These are phyloP conservation scores for Penicillium palitans DNA, from an alignment of 2,329 filamentous ascomycete species.

Conservation along the genomic window DNA sequence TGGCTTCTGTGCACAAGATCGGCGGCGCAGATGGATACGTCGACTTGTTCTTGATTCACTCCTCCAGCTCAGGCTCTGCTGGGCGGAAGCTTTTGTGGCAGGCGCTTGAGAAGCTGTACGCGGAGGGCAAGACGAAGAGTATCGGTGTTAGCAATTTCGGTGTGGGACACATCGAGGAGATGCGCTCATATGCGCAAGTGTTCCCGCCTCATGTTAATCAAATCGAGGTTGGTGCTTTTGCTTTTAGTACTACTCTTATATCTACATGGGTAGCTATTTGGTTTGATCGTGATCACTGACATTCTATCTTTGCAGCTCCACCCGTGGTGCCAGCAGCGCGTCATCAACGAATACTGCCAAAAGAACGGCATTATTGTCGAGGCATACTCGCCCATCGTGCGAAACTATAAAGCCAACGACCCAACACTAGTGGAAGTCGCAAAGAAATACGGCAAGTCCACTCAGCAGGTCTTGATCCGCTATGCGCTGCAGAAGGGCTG, in stretches of 20 bases:
- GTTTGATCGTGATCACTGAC: conserved; percentile 16
- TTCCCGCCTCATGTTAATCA: conserved; percentile 75
- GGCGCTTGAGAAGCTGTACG: conserved; percentile 62
- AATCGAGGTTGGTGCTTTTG: conserved; percentile 59
- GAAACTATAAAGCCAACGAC: conserved; percentile 71
- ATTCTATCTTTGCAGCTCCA: conserved; percentile 56
- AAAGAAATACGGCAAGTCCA: conserved; percentile 70
- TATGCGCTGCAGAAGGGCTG: conserved; percentile 81
- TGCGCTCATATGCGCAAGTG: conserved; percentile 63
- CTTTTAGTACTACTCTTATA: background rate
- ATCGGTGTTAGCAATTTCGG: conserved; percentile 76
- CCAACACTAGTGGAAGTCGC: conserved; percentile 63
- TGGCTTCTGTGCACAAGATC: conserved; percentile 65
- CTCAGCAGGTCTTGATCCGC: conserved; percentile 75
- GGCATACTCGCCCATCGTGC: conserved; percentile 57
- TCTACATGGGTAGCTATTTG: background rate
- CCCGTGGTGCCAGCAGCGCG: conserved; percentile 68
- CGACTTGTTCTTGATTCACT: conserved; percentile 71
- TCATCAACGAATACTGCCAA: conserved; percentile 58
- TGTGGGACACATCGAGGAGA: conserved; percentile 66
- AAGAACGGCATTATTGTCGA: conserved; percentile 54
- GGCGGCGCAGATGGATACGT: conserved; percentile 62
- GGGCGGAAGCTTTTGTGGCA: conserved; percentile 64
- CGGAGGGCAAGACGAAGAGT: conserved; percentile 60
- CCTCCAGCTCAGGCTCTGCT: conserved; percentile 56